Conservation (phyloP, 2,329 filamentous ascomycete genomes). For the Penicillium aurantiogriseum region DNA sequence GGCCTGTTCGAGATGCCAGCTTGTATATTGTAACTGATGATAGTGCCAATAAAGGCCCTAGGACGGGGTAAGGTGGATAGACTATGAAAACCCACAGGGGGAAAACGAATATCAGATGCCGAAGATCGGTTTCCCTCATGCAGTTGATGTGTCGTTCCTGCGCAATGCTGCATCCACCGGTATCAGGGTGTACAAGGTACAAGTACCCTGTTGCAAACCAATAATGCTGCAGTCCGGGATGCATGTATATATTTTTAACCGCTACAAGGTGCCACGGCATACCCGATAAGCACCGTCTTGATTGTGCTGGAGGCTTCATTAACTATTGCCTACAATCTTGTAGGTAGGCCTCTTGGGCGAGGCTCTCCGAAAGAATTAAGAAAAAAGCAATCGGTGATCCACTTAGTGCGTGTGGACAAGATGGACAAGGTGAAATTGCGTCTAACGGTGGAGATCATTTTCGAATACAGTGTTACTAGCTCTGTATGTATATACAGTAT, state of each 20-base stretch:
- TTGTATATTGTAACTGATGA: not conserved
- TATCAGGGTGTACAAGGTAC: not conserved
- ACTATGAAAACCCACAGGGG: not conserved
- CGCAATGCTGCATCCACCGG: conserved; percentile 4
- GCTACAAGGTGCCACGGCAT: not conserved
- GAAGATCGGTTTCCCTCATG: not conserved
- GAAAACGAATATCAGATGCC: not conserved
- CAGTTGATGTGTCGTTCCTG: conserved; percentile 19
- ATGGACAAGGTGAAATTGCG: conserved; percentile 15
- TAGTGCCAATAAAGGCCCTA: not conserved
- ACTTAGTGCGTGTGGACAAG: conserved; percentile 19
- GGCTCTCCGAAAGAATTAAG: conserved; percentile 15
- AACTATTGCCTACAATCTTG: conserved; percentile 2
- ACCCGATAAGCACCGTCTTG: not conserved
- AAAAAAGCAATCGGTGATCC: conserved; percentile 22
- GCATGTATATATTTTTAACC: not conserved
- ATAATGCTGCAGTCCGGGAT: not conserved
- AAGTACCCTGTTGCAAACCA: not conserved
- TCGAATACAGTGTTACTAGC: conserved; percentile 7
- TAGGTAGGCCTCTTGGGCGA: conserved; percentile 12
- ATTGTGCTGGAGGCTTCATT: not conserved
- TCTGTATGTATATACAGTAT: conserved; percentile 15
- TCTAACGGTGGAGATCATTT: conserved; percentile 20
- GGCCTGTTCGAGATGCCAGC: not conserved
- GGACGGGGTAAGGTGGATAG: not conserved